phyloP scores from a whole-genome alignment of 2,329 filamentous ascomycete genomes.

The Aspergillus bombycis region DNA sequence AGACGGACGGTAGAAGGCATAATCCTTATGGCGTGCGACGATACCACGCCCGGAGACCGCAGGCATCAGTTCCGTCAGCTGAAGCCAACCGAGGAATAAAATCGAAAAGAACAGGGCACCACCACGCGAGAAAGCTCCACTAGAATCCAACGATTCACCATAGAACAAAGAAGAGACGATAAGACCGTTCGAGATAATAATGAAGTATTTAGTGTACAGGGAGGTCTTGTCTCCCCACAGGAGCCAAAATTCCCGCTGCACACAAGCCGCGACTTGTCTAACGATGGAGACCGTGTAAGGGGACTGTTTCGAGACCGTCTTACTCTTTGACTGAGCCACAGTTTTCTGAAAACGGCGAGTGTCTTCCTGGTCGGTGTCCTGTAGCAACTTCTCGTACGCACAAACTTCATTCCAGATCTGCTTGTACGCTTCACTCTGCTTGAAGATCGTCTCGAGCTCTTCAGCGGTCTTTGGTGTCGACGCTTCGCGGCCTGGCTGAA shows the following conservation, averaged over 20 bases:
- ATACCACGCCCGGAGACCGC: conserved; percentile 73
- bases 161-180: conserved; percentile 82
- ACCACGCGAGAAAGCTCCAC: conserved; percentile 65
- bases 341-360: conserved; percentile 67
- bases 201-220: conserved; percentile 77
- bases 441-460: conserved; percentile 71
- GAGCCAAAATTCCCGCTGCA: conserved; percentile 76
- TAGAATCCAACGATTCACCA: conserved; percentile 62
- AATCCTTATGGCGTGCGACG: conserved; percentile 68
- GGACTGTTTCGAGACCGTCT: conserved; percentile 68
- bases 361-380: conserved; percentile 61
- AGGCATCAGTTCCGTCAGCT: conserved; percentile 77
- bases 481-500: conserved; percentile 67
- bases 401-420: conserved; percentile 64
- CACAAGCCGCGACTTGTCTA: conserved; percentile 65
- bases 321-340: conserved; percentile 66
- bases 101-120: conserved; percentile 69
- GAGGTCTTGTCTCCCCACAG: conserved; percentile 74
- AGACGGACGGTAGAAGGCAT: conserved; percentile 71
- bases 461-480: conserved; percentile 69
- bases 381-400: conserved; percentile 61
- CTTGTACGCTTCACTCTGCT: conserved; percentile 63
- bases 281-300: conserved; percentile 76
- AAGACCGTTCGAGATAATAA: conserved; percentile 72
- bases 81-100: conserved; percentile 70